These are phyloP conservation scores for Termitomyces titanicus DNA, from an alignment of 768 basidiomycete species.

Conservation along the genomic window DNA sequence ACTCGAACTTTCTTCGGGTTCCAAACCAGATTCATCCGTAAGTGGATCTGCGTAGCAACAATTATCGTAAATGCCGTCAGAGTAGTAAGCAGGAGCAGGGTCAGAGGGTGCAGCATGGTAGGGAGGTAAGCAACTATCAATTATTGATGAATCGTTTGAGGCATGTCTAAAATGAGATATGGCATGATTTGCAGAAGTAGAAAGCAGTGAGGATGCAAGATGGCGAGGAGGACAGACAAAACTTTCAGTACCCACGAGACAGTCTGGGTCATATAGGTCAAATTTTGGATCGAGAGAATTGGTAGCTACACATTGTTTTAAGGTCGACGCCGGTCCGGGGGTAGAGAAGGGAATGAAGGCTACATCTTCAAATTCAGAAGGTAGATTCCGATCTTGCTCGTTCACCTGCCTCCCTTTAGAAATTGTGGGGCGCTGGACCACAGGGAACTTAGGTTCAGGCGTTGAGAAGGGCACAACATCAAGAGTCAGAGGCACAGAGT, in stretches of 20 bases:
- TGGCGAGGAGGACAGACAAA: neutral
- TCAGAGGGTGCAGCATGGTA: slow-evolving; percentile 10
- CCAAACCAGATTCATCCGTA: slow-evolving; percentile 14
- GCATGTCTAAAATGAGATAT: neutral
- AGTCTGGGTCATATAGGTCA: neutral
- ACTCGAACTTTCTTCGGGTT: slow-evolving; percentile 12
- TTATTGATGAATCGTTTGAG: neutral
- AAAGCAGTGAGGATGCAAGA: neutral
- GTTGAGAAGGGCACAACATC: neutral
- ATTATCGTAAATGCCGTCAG: slow-evolving; percentile 15
- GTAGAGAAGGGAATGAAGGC: slow-evolving; percentile 17
- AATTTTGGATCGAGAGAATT: neutral
- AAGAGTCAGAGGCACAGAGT: neutral
- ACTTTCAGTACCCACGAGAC: neutral
- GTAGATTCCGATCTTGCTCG: neutral
- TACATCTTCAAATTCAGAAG: neutral
- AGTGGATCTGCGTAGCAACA: slow-evolving; percentile 12
- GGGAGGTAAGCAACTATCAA: slow-evolving; percentile 9
- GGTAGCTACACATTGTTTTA: neutral
- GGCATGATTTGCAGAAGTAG: neutral
- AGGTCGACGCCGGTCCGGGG: slow-evolving; percentile 16
- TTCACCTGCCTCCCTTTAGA: neutral
- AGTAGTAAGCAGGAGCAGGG: slow-evolving; percentile 16
- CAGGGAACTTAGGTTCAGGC: neutral
- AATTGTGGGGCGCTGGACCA: neutral